These are phyloP conservation scores for Strombidium stylifer DNA, from an alignment of 73 alveolate genomes.

Conservation along the genomic window DNA sequence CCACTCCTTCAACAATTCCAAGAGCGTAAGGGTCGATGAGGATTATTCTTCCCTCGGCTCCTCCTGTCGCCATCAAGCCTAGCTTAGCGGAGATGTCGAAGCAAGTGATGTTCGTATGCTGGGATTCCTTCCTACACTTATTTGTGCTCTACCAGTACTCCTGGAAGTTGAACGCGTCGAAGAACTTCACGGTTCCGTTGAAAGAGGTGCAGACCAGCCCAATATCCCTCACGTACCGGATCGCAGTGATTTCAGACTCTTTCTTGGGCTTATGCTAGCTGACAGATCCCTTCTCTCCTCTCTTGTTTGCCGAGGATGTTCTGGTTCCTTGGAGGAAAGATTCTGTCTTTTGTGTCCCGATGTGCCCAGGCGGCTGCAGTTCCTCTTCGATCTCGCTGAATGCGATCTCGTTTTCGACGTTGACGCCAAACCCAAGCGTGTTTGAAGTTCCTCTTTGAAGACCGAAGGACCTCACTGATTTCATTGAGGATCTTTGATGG, in stretches of 20 bases:
- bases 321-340: too few species aligned
- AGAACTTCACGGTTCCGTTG: slow-evolving; percentile 51
- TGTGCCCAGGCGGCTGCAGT: too few species aligned
- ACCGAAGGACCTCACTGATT: too few species aligned
- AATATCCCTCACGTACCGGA: slow-evolving; percentile 47
- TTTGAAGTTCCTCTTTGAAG: too few species aligned
- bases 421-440: too few species aligned
- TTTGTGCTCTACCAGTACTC: slow-evolving; percentile 37
- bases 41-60: slow-evolving; percentile 54
- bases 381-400: too few species aligned
- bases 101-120: slow-evolving; percentile 28
- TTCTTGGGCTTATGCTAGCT: too few species aligned
- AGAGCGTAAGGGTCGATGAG: slow-evolving; percentile 60
- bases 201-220: slow-evolving; percentile 53
- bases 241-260: slow-evolving; percentile 40
- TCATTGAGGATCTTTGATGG: too few species aligned
- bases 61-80: slow-evolving; percentile 59
- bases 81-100: slow-evolving; percentile 42
- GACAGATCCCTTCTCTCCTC: too few species aligned
- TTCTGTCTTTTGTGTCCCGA: too few species aligned
- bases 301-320: too few species aligned
- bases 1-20: slow-evolving; percentile 19
- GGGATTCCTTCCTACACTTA: slow-evolving; percentile 16
- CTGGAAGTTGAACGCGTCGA: slow-evolving; percentile 60
- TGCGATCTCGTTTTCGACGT: too few species aligned